Base-by-base conservation (phyloP, 257 asterid genomes). In the Prunella vulgaris region DNA sequence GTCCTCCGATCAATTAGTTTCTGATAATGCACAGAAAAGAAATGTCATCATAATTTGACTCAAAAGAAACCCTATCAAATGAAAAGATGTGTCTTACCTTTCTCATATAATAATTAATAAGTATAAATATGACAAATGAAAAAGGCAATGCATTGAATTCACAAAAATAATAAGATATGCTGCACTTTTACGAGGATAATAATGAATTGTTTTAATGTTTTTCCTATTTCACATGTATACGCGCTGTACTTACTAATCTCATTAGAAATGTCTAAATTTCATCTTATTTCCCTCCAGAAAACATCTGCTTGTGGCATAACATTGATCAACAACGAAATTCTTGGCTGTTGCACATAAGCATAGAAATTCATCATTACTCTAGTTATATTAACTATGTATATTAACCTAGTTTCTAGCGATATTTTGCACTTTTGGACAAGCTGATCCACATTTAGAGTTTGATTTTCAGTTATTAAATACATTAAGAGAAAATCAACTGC, bases 1-100 rank as follows among this genome's bases (percentile, higher is more conserved):
- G n/a, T n/a, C n/a, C n/a, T 15, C 22, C 37, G 17, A 67, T 35
- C 35, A 60, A 66, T 22, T 74, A 59, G 59, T 60, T n/a, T 38
- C 59, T 67, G 67, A 37, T 33, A 14, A 15, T 46, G 78, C 56
- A 73, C 53, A 14, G 53, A 66, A 46, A 28, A 17, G 7, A 35
- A 24, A 5, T 7, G 25, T 30, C 51, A 28, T 14, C 38, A 37
- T 25, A 15, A 52, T 18, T 37, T 10, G 10, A 8, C 32, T 10
- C 42, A 13, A 38, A 2, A 14, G n/a, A 48, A 14, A 24, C 5
- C 14, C 59, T 13, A 72, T 40, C 60, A 28, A 63, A 64, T 53
- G 53, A 20, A 73, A 20, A 42, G 21, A 33, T 15, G 8, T 58
- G 21, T 27, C 72, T 35, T 60, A 9, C 69, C 18, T 13, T 52